phyloP scores from a whole-genome alignment of 208 protist species.

The Acanthamoeba healyi region DNA sequence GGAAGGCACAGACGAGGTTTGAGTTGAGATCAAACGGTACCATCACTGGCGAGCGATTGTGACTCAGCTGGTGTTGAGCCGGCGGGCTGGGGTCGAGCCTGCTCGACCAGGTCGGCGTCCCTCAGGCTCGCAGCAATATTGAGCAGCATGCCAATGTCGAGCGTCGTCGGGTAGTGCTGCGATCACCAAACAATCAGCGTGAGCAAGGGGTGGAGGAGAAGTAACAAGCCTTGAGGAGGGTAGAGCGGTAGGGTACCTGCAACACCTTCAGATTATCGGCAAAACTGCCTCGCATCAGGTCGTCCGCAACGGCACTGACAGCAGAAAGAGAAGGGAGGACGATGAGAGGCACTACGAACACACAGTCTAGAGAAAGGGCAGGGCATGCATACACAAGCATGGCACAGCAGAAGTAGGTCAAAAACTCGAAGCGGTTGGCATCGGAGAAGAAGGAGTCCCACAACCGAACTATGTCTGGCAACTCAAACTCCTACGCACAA shows the following conservation, averaged over 20 bases:
- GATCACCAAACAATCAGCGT: no score
- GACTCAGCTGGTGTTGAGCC: neutral
- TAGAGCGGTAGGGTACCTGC: conserved; percentile 70
- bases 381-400: conserved; percentile 82
- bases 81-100: neutral
- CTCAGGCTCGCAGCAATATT: neutral
- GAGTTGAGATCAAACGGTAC: neutral
- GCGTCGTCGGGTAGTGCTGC: conserved; percentile 42
- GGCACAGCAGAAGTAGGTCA: conserved; percentile 86
- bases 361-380: neutral
- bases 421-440: conserved; percentile 84
- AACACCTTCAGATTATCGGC: conserved; percentile 83
- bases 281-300: conserved; percentile 79
- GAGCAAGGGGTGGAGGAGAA: no score
- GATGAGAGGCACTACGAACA: neutral
- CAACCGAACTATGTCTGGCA: conserved; percentile 90
- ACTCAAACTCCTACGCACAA: conserved; percentile 87
- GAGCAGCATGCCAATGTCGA: conserved; percentile 52
- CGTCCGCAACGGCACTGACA: conserved; percentile 74
- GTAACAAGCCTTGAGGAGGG: no score
- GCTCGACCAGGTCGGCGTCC: neutral
- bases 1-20: no score
- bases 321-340: neutral
- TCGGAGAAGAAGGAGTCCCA: conserved; percentile 92
- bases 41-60: neutral